phyloP scores from a whole-genome alignment of 176 grass and related monocot species.

The Pontederia paniculata region DNA sequence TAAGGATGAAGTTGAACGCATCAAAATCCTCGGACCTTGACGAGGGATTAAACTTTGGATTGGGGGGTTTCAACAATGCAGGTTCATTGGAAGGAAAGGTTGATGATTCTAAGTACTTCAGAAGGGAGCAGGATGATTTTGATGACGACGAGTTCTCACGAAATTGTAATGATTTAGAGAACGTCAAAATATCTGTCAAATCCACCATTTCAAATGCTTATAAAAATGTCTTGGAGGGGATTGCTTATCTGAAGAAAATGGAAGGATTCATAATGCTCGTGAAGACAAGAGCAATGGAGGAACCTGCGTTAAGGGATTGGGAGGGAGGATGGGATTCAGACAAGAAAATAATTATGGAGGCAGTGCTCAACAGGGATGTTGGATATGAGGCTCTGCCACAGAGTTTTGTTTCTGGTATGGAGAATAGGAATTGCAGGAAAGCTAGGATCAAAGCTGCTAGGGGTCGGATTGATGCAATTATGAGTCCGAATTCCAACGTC shows the following conservation, averaged over 20 bases:
- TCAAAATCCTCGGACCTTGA: conserved; percentile 32
- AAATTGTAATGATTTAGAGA: conserved; percentile 15
- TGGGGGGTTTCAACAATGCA: conserved; percentile 22
- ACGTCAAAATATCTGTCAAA: conserved; percentile 37
- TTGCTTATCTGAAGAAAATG: conserved; percentile 33
- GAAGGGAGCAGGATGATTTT: neutral
- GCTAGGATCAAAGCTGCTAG: conserved; percentile 73
- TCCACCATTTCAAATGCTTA: conserved; percentile 49
- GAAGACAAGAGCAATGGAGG: conserved; percentile 14
- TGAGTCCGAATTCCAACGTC: conserved; percentile 25
- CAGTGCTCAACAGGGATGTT: conserved; percentile 43
- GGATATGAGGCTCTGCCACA: conserved; percentile 75
- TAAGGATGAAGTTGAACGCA: conserved; percentile 37
- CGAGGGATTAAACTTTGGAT: conserved; percentile 26
- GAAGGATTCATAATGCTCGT: conserved; percentile 37
- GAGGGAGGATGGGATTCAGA: conserved; percentile 31
- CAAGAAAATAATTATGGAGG: conserved; percentile 37
- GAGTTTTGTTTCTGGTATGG: conserved; percentile 48
- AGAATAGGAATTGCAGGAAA: conserved; percentile 48
- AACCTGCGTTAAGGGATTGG: conserved; percentile 25
- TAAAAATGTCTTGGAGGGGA: conserved; percentile 48
- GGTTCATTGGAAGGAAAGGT: conserved; percentile 5
- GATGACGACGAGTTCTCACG: neutral
- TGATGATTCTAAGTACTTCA: conserved; percentile 44
- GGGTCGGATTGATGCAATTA: conserved; percentile 52